phyloP scores from a whole-genome alignment of 345 rosid genomes.

The Theobroma cacao region DNA sequence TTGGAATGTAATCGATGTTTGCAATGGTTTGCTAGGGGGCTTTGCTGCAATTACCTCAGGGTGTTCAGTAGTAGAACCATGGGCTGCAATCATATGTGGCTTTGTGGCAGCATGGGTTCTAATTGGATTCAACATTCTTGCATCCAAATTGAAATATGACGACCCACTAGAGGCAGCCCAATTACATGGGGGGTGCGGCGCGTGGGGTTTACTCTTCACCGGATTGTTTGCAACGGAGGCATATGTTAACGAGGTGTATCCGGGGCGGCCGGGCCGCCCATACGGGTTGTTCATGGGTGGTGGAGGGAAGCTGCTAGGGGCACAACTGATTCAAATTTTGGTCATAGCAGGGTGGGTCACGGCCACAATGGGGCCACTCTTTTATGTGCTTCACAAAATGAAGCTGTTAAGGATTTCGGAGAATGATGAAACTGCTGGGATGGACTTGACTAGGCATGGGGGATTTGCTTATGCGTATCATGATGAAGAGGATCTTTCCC shows the following conservation, averaged over 20 bases:
- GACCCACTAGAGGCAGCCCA: slow-evolving; percentile 79
- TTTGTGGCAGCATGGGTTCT: slow-evolving; percentile 63
- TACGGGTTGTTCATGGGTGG: slow-evolving; percentile 75
- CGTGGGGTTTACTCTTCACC: slow-evolving; percentile 76
- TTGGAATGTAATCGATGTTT: slow-evolving; percentile 75
- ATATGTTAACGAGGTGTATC: slow-evolving; percentile 61
- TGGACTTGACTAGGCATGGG: slow-evolving; percentile 82
- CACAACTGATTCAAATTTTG: slow-evolving; percentile 60
- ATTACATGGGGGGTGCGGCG: slow-evolving; percentile 80
- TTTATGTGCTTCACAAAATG: slow-evolving; percentile 43
- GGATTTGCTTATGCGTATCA: slow-evolving; percentile 72
- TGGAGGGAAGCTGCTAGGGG: slow-evolving; percentile 65
- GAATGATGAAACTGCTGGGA: slow-evolving; percentile 78
- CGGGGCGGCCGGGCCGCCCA: slow-evolving; percentile 26
- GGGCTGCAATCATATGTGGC: slow-evolving; percentile 83
- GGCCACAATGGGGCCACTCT: slow-evolving; percentile 73
- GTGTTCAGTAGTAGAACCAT: slow-evolving; percentile 78
- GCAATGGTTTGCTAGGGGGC: slow-evolving; percentile 79
- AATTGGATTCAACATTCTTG: slow-evolving; percentile 56
- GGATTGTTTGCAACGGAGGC: slow-evolving; percentile 51
- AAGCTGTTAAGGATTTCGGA: slow-evolving; percentile 53
- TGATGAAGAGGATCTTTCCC: slow-evolving; percentile 45
- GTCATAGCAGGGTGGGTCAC: slow-evolving; percentile 67
- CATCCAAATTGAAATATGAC: slow-evolving; percentile 46
- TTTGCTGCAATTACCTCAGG: slow-evolving; percentile 85